A percentile compares a stretch with the other conserved stretches of the same genome.
Evolutionary conservation across 805 yeast species (phyloP).

Genomic region (Yamadazyma insecticola): DNA sequence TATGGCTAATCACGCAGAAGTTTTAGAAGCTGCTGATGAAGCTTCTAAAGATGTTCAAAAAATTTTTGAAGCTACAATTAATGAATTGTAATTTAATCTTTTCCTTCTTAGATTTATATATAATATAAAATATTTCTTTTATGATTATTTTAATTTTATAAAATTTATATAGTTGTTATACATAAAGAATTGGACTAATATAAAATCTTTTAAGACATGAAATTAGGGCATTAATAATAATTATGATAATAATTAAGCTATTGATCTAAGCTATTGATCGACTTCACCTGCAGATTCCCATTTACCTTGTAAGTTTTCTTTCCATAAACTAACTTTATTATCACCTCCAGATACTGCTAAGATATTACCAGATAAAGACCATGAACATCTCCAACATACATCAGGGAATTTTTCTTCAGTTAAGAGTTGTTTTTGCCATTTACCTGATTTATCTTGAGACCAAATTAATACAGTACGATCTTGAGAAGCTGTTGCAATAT

Average conservation of each 20-base stretch:
- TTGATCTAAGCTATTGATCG: conserved; percentile 51
- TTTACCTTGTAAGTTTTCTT: conserved; percentile 84
- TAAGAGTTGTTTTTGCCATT: conserved; percentile 79
- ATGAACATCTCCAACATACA: conserved; percentile 96
- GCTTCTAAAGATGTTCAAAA: conserved; percentile 80
- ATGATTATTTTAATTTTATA: neutral
- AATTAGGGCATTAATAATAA: neutral
- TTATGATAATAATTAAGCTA: neutral
- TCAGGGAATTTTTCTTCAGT: conserved; percentile 86
- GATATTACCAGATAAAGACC: conserved; percentile 95
- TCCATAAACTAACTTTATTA: conserved; percentile 93
- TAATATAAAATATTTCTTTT: too few relatives aligned
- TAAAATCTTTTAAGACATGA: neutral
- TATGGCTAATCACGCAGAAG: conserved; percentile 90
- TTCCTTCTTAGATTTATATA: neutral
- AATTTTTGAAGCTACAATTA: conserved; percentile 60
- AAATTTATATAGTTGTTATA: conserved; percentile 1
- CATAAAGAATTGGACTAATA: too few relatives aligned
- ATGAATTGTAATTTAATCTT: conserved; percentile 21
- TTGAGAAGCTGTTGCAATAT: conserved; percentile 95
- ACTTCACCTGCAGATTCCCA: conserved; percentile 99
- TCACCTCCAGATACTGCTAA: conserved; percentile 96
- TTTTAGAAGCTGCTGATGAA: conserved; percentile 69
- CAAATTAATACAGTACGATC: conserved; percentile 93
- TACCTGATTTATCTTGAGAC: conserved; percentile 70